These are phyloP conservation scores for Tausonia pullulans DNA, from an alignment of 1,284 basidiomycete genomes.

Conservation along the genomic window DNA sequence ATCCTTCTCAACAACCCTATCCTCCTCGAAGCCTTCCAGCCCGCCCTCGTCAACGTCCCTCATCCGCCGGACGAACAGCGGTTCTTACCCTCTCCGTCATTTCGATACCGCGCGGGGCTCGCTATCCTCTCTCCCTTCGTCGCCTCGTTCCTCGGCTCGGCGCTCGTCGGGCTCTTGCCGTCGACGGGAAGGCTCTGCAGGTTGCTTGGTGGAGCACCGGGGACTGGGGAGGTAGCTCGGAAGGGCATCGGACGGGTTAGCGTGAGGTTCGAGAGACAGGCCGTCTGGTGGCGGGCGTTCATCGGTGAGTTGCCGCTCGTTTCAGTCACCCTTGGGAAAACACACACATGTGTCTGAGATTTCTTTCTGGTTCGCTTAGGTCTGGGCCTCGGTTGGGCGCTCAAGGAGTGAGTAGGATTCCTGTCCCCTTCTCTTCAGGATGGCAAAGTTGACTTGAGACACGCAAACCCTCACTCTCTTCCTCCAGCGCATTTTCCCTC, in stretches of 20 bases:
- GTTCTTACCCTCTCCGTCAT: background rate
- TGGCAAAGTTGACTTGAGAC: no score
- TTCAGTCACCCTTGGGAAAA: background rate
- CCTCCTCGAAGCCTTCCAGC: background rate
- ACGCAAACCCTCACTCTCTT: no score
- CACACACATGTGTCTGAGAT: no score
- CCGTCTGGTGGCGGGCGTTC: background rate
- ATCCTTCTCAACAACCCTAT: no score
- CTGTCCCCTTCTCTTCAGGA: no score
- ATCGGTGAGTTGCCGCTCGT: background rate
- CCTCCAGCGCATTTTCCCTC: no score
- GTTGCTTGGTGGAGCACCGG: background rate
- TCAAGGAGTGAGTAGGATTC: no score
- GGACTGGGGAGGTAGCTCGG: background rate
- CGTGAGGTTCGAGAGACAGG: background rate
- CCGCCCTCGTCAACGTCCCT: background rate
- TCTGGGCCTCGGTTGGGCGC: no score
- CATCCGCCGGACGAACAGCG: background rate
- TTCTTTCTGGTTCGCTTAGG: no score
- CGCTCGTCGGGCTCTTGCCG: background rate
- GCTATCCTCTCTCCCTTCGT: background rate
- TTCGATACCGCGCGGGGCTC: background rate
- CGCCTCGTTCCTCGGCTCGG: background rate
- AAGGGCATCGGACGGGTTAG: background rate
- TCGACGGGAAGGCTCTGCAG: background rate